phyloP scores from a whole-genome alignment of 129 eudicot species.

The Flaveria linearis region DNA sequence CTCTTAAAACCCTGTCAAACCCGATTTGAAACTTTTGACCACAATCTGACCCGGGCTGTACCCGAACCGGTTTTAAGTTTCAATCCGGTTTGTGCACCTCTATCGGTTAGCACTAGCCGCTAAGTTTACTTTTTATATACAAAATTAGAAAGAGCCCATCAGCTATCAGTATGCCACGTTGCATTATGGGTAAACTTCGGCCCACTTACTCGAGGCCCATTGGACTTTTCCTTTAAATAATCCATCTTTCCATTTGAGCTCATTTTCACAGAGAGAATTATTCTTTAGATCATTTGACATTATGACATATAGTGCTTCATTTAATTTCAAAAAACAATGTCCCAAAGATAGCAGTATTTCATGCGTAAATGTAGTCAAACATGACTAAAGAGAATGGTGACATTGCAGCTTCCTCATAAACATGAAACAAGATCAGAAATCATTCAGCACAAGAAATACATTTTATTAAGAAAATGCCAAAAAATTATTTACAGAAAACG shows the following conservation, averaged over 20 bases:
- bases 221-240: not conserved
- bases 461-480: slow-evolving; percentile 26
- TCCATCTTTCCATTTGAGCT: not conserved
- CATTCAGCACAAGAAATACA: slow-evolving; percentile 27
- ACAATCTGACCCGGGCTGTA: too few species aligned
- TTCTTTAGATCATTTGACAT: not conserved
- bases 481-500: slow-evolving; percentile 23
- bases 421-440: slow-evolving; percentile 25
- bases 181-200: not conserved
- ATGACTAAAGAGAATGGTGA: not conserved
- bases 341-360: not conserved
- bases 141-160: not conserved
- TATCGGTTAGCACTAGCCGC: too few species aligned
- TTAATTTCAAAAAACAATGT: not conserved
- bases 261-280: not conserved
- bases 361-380: not conserved
- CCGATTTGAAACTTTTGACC: too few species aligned
- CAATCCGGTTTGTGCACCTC: too few species aligned
- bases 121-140: not conserved
- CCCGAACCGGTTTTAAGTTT: too few species aligned
- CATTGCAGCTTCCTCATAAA: slow-evolving; percentile 12
- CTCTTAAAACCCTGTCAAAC: too few species aligned
- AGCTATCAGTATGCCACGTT: not conserved
- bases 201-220: slow-evolving; percentile 5
- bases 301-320: not conserved